A percentile compares a stretch with the other conserved stretches of the same genome.
phyloP scores from a whole-genome alignment of 306 rosid genomes.

The Prunus padus region DNA sequence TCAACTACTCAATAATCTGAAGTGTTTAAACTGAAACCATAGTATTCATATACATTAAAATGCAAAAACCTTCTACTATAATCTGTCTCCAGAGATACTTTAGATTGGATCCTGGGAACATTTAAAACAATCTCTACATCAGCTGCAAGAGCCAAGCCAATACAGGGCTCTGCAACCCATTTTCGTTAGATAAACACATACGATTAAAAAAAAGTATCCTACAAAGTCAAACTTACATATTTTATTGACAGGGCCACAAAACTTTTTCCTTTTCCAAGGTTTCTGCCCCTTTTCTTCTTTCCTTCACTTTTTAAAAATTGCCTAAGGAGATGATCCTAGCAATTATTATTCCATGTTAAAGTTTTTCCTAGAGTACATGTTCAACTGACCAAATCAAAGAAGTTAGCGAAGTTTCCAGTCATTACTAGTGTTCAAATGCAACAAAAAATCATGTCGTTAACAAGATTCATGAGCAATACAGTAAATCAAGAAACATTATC shows the following conservation, averaged over 20 bases:
- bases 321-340: background rate
- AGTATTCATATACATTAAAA: background rate
- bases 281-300: background rate
- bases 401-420: background rate
- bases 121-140: background rate
- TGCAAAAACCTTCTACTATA: background rate
- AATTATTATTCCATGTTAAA: background rate
- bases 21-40: background rate
- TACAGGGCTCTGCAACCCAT: background rate
- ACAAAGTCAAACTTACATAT: background rate
- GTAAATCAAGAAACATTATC: background rate
- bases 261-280: background rate
- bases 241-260: background rate
- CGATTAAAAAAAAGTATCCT: background rate
- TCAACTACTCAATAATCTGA: background rate
- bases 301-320: background rate
- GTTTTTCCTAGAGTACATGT: background rate
- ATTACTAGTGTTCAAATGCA: background rate
- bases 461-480: background rate
- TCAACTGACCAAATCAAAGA: background rate
- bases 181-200: background rate
- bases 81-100: background rate
- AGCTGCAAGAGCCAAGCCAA: background rate
- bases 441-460: background rate
- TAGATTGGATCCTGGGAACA: background rate